Evolutionary conservation across 2,329 filamentous ascomycete genomes (phyloP).

Genomic region (Penicillium sp.): DNA sequence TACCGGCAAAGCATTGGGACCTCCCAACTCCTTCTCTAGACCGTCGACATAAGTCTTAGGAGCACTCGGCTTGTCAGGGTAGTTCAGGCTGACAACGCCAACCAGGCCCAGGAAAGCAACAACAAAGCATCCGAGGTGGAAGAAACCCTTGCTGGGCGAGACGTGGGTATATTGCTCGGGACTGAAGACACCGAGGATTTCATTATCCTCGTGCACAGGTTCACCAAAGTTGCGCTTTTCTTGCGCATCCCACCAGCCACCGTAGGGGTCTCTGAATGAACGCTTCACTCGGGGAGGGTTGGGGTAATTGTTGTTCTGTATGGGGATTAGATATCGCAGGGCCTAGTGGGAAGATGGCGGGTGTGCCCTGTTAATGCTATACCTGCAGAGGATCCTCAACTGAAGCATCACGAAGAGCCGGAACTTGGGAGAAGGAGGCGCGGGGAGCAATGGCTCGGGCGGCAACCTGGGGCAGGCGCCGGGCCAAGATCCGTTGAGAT

Average conservation of each 20-base stretch:
- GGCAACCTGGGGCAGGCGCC: slow-evolving; percentile 43
- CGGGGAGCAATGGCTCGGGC: slow-evolving; percentile 39
- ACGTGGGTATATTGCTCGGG: slow-evolving; percentile 86
- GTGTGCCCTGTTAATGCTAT: slow-evolving; percentile 10
- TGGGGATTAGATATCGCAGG: slow-evolving; percentile 19
- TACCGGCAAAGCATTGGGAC: slow-evolving; percentile 65
- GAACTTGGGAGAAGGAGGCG: slow-evolving; percentile 44
- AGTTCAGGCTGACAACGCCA: slow-evolving; percentile 66
- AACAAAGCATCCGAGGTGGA: slow-evolving; percentile 69
- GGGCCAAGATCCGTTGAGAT: slow-evolving; percentile 45
- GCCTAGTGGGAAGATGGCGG: background rate
- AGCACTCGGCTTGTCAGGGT: slow-evolving; percentile 69
- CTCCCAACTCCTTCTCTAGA: slow-evolving; percentile 72
- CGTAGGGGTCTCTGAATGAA: slow-evolving; percentile 88
- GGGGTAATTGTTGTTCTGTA: slow-evolving; percentile 49
- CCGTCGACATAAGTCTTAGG: slow-evolving; percentile 69
- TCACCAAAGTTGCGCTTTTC: slow-evolving; percentile 97
- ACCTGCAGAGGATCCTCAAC: slow-evolving; percentile 47
- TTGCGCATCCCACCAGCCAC: slow-evolving; percentile 95
- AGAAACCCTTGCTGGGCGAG: slow-evolving; percentile 66
- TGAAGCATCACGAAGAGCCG: slow-evolving; percentile 40
- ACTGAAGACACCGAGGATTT: slow-evolving; percentile 85
- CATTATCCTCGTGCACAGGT: slow-evolving; percentile 94
- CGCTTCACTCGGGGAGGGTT: slow-evolving; percentile 69
- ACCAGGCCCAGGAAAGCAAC: slow-evolving; percentile 61